These are phyloP conservation scores for Leccinum fallax DNA, from an alignment of 1,284 basidiomycete genomes.

Conservation along the genomic window DNA sequence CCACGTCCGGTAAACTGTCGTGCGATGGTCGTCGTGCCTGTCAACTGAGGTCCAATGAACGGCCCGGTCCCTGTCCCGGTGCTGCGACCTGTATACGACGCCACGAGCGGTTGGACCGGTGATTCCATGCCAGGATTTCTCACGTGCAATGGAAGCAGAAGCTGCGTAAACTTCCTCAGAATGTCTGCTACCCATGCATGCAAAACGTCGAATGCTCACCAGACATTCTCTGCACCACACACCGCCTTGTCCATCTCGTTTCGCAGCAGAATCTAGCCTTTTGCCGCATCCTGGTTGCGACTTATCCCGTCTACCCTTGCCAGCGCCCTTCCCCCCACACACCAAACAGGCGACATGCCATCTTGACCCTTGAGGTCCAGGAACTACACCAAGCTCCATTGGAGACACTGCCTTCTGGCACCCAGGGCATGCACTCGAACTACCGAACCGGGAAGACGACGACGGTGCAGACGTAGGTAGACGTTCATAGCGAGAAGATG, in stretches of 20 bases:
- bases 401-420: conserved; percentile 71
- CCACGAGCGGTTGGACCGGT: conserved; percentile 45
- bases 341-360: conserved; percentile 79
- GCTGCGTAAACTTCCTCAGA: conserved; percentile 40
- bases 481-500: conserved; percentile 50
- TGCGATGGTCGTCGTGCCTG: conserved; percentile 71
- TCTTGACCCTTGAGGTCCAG: conserved; percentile 74
- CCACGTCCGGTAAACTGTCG: conserved; percentile 72
- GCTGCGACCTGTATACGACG: conserved; percentile 49
- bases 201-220: conserved; percentile 45
- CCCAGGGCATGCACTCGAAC: conserved; percentile 65
- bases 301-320: conserved; percentile 47
- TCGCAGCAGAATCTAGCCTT: conserved; percentile 80
- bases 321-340: conserved; percentile 68
- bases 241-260: conserved; percentile 64
- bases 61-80: conserved; percentile 30
- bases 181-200: conserved; percentile 4
- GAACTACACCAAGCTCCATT: conserved; percentile 82
- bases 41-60: conserved; percentile 53
- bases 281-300: conserved; percentile 77
- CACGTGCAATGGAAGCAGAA: conserved; percentile 54
- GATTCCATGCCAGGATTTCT: conserved; percentile 48
- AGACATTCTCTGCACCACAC: conserved; percentile 84
- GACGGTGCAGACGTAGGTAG: conserved; percentile 44
- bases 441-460: conserved; percentile 66